Base-by-base conservation (phyloP, 208 protist genomes). In the Naegleria fowleri region DNA sequence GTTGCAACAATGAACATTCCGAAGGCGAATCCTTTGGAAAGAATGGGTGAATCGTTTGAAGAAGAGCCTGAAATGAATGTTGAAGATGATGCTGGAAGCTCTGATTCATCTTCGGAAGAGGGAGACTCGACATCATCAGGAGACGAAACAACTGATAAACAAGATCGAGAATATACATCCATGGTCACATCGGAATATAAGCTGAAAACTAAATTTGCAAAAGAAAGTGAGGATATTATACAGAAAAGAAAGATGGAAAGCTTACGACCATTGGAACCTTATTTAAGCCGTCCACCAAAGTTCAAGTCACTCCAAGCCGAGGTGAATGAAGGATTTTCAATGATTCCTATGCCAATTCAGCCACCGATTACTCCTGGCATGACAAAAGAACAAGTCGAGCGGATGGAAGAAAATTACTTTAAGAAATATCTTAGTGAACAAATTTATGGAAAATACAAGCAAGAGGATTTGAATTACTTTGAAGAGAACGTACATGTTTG, bases 401-500 rank as follows among this genome's bases (percentile, higher is more conserved):
- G 55, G 16, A 4, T 36, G 16, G 87, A 90, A 79, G 22, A 79
- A 75, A 25, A 7, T 36, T 79, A 51, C 15, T 90, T 90, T 25
- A n/a, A 90, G 19, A 51, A 90, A 2, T 90, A 90, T 51, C 48
- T 90, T 16, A 13, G 48, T 83, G 55, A 90, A 15, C 15, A 43
- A 25, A 38, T 88, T 19, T 90, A 91, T 22, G 59, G 55, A 3
- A 76, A 93, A 15, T 93, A 95, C 79, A 84, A 83, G n/a, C 67
- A 87, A 6, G 33, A 38, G 25, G 67, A 95, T 51, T 86, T 98
- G 38, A 98, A 95, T 92, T 96, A 95, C 75, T 99, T 98, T 93
- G 98, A 99, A 92, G 96, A 96, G 48, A 99, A 99, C 92, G 25
- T 99, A 3, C 97, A 99, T 13, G 98, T 99, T n/a, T 99, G 98